Evolutionary conservation across 768 basidiomycete species (phyloP).

Genomic region (Lentinula aciculospora): DNA sequence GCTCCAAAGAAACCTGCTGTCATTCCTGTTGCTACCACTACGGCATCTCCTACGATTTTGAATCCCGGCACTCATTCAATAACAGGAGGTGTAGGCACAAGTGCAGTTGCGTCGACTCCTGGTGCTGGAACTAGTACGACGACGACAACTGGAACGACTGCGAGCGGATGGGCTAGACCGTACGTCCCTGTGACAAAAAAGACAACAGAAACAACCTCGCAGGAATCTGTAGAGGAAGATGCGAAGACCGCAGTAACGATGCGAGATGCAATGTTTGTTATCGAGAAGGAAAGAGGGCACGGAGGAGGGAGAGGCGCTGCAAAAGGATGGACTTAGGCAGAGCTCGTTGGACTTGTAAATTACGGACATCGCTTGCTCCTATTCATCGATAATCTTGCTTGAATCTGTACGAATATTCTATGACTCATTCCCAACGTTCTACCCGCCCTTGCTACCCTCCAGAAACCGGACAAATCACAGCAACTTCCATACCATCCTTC

Average conservation of each 20-base stretch:
- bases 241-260: slow-evolving; percentile 57
- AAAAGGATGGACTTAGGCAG: slow-evolving; percentile 54
- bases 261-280: slow-evolving; percentile 80
- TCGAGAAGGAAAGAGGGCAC: slow-evolving; percentile 79
- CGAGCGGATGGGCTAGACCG: slow-evolving; percentile 53
- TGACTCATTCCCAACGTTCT: too few species aligned
- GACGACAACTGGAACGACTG: slow-evolving; percentile 22
- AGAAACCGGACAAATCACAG: slow-evolving; percentile 77
- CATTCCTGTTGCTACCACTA: slow-evolving; percentile 24
- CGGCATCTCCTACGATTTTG: slow-evolving; percentile 20
- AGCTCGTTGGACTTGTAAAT: not conserved
- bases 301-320: slow-evolving; percentile 78
- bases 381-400: too few species aligned
- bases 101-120: slow-evolving; percentile 21
- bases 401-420: too few species aligned
- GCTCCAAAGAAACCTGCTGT: slow-evolving; percentile 27
- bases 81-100: slow-evolving; percentile 4
- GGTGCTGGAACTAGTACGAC: slow-evolving; percentile 17
- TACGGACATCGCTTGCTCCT: not conserved
- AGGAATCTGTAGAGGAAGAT: slow-evolving; percentile 47
- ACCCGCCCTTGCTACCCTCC: slow-evolving; percentile 45
- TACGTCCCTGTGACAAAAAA: slow-evolving; percentile 55
- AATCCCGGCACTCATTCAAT: slow-evolving; percentile 10
- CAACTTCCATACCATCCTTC: slow-evolving; percentile 71
- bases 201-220: slow-evolving; percentile 19